Evolutionary conservation across 2,329 filamentous ascomycete species (phyloP).

Genomic region (Epichloe hybrida): DNA sequence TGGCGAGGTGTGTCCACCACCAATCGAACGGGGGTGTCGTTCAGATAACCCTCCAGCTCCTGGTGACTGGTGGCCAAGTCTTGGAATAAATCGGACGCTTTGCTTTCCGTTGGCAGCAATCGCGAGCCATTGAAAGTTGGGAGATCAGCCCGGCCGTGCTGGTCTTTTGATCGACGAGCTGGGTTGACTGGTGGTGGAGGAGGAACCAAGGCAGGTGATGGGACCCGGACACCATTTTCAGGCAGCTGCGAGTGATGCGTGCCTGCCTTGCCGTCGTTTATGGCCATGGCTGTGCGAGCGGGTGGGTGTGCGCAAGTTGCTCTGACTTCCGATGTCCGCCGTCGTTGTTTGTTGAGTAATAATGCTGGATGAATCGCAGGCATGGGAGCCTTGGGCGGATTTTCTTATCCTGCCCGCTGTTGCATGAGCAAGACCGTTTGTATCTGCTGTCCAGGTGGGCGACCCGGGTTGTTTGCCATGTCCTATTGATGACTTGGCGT

Average conservation of each 20-base stretch:
- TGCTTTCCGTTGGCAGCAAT: background rate
- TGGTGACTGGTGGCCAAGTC: conserved; percentile 6
- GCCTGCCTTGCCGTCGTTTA: background rate
- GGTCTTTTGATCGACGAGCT: background rate
- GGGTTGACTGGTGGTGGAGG: conserved; percentile 2
- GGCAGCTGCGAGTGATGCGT: conserved; percentile 1
- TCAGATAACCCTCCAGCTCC: conserved; percentile 8
- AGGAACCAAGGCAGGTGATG: conserved; percentile 2
- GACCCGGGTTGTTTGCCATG: background rate
- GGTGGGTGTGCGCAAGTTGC: background rate
- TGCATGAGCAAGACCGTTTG: background rate
- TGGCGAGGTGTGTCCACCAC: background rate
- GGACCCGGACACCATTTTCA: background rate
- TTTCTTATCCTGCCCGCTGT: background rate
- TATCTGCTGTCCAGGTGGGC: background rate
- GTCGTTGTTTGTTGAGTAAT: background rate
- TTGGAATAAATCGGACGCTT: conserved; percentile 7
- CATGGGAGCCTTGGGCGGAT: background rate
- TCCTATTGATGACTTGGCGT: background rate
- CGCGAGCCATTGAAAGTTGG: background rate
- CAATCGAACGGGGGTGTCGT: background rate
- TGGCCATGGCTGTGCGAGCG: background rate
- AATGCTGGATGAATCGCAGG: background rate
- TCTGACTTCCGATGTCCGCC: background rate
- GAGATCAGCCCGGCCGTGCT: background rate